These are phyloP conservation scores for Chiua virens DNA, from an alignment of 768 basidiomycete genomes.

Conservation along the genomic window DNA sequence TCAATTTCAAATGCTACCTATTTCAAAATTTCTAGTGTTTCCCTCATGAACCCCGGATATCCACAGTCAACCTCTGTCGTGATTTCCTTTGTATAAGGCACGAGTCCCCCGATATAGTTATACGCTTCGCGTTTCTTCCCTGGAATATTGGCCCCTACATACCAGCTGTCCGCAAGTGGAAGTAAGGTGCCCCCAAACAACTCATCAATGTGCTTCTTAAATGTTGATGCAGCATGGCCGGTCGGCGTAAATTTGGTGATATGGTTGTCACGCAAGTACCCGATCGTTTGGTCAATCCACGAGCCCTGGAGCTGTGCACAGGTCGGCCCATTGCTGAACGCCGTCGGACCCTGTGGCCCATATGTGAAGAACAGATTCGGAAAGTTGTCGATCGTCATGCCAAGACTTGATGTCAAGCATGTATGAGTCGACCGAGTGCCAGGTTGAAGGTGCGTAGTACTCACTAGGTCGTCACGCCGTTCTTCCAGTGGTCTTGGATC, in stretches of 20 bases:
- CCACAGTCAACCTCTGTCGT: conserved; percentile 5
- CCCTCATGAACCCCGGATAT: conserved; percentile 11
- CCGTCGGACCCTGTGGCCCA: conserved; percentile 12
- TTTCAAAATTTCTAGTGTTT: background rate
- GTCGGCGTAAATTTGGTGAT: no score
- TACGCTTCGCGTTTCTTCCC: no score
- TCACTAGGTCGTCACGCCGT: conserved; percentile 15
- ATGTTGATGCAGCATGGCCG: background rate
- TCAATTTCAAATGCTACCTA: background rate
- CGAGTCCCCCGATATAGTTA: conserved; percentile 1
- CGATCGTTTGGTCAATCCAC: conserved; percentile 12
- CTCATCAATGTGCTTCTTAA: conserved; percentile 10
- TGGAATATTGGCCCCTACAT: conserved; percentile 8
- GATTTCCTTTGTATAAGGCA: conserved; percentile 1
- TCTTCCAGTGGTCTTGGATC: conserved; percentile 15
- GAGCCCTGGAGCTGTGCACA: conserved; percentile 3
- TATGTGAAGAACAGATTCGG: conserved; percentile 8
- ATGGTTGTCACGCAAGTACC: conserved; percentile 6
- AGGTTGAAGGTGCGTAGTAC: background rate
- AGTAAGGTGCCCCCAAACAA: background rate
- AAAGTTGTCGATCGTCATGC: conserved; percentile 11
- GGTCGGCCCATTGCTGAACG: conserved; percentile 8
- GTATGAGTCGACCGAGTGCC: background rate
- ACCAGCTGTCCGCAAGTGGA: conserved; percentile 1
- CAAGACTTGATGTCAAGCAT: background rate